phyloP scores from a whole-genome alignment of 345 rosid genomes.

The Hypericum androsaemum region DNA sequence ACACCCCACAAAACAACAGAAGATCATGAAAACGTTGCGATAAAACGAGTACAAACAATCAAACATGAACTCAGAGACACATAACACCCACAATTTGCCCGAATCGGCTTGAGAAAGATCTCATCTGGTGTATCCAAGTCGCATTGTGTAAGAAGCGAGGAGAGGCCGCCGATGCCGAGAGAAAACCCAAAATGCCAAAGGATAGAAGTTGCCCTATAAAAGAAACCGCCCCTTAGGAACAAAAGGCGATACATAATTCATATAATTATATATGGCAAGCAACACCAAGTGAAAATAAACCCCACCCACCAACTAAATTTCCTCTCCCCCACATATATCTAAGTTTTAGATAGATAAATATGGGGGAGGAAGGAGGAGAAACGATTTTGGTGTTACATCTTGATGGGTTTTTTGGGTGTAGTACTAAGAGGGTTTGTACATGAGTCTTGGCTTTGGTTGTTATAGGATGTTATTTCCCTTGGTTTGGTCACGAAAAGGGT shows the following conservation, averaged over 20 bases:
- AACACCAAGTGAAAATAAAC: neutral
- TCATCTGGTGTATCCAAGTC: conserved; percentile 11
- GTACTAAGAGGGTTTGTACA: conserved; percentile 23
- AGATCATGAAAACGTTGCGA: neutral
- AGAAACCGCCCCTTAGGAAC: conserved; percentile 15
- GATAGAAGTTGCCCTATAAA: conserved; percentile 49
- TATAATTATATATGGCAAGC: neutral
- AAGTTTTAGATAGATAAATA: conserved; percentile 5
- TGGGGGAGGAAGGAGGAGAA: conserved; percentile 13
- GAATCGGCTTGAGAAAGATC: conserved; percentile 15
- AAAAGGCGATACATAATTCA: conserved; percentile 11
- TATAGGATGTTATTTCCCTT: conserved; percentile 10
- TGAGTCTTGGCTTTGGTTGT: conserved; percentile 8
- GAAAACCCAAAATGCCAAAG: conserved; percentile 42
- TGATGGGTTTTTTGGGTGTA: conserved; percentile 10
- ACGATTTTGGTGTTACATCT: neutral
- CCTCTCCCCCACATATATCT: neutral
- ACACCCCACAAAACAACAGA: neutral
- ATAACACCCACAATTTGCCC: neutral
- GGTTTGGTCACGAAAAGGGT: conserved; percentile 18
- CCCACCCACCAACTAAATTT: neutral
- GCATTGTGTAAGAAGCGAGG: neutral
- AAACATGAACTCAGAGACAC: neutral
- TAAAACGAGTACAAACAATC: neutral
- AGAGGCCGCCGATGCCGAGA: conserved; percentile 1